phyloP scores from a whole-genome alignment of 2,329 filamentous ascomycete genomes.

The Leptographium lundbergii region DNA sequence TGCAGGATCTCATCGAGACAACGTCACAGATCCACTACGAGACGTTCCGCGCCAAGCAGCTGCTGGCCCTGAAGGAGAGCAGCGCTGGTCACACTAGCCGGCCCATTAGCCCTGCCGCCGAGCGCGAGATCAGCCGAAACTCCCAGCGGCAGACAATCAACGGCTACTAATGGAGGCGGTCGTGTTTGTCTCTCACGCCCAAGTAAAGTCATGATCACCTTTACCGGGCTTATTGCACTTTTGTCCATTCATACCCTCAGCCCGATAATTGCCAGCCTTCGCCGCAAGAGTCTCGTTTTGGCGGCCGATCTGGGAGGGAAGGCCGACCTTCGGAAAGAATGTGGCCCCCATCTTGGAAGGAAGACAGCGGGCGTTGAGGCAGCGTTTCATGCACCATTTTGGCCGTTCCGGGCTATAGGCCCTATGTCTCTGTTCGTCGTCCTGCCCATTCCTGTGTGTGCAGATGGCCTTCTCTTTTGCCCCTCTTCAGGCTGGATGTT shows the following conservation, averaged over 20 bases:
- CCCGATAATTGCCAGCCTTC: neutral
- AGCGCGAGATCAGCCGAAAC: slow-evolving; percentile 90
- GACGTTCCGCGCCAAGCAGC: slow-evolving; percentile 98
- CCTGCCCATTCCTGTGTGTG: slow-evolving; percentile 14
- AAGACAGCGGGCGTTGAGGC: neutral
- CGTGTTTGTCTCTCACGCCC: neutral
- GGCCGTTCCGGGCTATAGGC: neutral
- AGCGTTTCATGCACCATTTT: neutral
- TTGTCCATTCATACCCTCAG: neutral
- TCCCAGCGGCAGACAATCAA: slow-evolving; percentile 98
- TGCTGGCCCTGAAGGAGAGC: slow-evolving; percentile 95
- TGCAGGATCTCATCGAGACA: slow-evolving; percentile 97
- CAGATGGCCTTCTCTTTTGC: slow-evolving; percentile 22
- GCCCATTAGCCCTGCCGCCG: slow-evolving; percentile 89
- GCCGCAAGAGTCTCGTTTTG: neutral
- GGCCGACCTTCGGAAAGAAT: neutral
- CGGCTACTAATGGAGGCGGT: slow-evolving; percentile 60
- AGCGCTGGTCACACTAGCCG: slow-evolving; percentile 64
- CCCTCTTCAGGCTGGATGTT: slow-evolving; percentile 22
- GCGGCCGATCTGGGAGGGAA: neutral
- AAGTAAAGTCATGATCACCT: neutral
- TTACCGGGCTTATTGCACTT: neutral
- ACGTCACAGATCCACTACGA: slow-evolving; percentile 99
- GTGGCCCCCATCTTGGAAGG: neutral
- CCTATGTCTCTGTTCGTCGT: neutral